These are phyloP conservation scores for Aspergillus aculeatinus DNA, from an alignment of 2,329 filamentous ascomycete species.

Conservation along the genomic window DNA sequence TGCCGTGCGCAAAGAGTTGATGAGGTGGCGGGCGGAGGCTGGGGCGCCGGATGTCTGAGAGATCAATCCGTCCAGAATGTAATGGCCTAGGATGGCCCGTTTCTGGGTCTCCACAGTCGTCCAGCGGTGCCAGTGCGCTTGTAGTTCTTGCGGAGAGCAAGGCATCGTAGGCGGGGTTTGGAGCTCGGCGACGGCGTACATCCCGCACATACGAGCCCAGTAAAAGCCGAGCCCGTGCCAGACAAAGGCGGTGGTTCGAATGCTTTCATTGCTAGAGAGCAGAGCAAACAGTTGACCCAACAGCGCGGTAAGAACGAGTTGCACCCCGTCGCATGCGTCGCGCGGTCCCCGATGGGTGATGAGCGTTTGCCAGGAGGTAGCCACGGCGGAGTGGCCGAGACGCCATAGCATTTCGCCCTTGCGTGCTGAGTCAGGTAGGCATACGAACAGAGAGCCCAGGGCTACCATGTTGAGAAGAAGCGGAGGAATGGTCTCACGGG, in stretches of 20 bases:
- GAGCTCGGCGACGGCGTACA: conserved; percentile 14
- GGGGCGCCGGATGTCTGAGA: conserved; percentile 23
- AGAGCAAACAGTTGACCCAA: conserved; percentile 20
- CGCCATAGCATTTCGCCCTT: conserved; percentile 25
- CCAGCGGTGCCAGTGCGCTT: conserved; percentile 19
- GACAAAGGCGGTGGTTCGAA: conserved; percentile 19
- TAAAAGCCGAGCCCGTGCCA: conserved; percentile 23
- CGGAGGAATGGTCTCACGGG: conserved; percentile 16
- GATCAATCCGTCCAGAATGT: conserved; percentile 23
- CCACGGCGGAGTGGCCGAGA: conserved; percentile 21
- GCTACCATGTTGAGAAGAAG: conserved; percentile 23
- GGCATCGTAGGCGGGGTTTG: conserved; percentile 8
- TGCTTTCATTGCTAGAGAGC: conserved; percentile 16
- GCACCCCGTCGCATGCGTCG: conserved; percentile 20
- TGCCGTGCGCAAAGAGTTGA: conserved; percentile 16
- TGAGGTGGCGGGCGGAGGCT: conserved; percentile 21
- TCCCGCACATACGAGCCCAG: conserved; percentile 21
- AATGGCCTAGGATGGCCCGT: conserved; percentile 20
- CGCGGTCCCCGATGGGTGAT: conserved; percentile 16
- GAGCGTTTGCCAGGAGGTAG: conserved; percentile 22
- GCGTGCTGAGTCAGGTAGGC: conserved; percentile 10
- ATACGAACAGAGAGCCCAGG: conserved; percentile 20
- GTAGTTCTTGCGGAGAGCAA: neutral
- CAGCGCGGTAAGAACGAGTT: conserved; percentile 19
- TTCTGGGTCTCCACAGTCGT: conserved; percentile 19